Evolutionary conservation across 768 basidiomycete genomes (phyloP), one percentile per base, ranked within the genome.

Genomic region (Chalciporus piperatus): DNA sequence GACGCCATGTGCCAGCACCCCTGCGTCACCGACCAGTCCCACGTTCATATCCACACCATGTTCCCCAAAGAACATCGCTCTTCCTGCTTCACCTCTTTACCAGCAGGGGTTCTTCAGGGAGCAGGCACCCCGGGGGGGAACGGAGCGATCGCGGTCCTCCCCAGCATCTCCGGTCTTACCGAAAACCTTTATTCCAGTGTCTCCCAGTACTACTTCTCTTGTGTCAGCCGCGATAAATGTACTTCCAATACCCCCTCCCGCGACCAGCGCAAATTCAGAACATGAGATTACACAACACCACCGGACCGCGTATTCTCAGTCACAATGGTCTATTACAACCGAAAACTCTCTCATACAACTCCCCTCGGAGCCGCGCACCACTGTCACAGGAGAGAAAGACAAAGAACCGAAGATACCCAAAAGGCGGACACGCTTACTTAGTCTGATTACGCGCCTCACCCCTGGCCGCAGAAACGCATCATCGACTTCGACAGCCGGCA

Each of bases 391-490:
- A 1, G 67, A 60, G 32, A 68, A 57, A n/a, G 46, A 47, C 17
- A 65, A 68, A 45, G 4, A 28, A 6, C 4, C 55, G 7, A 70
- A 69, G 46, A 56, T 58, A 0, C 66, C 67, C 9, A 62, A 53
- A 43, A 69, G 64, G 37, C 68, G 69, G 10, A n/a, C 60, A 0
- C 69, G 69, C 11, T 66, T 68, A 46, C 62, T 70, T 27, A 67
- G 59, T 45, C 62, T 68, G 28, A 64, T 68, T 9, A 65, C 67
- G 0, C 64, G 64, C 9, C 23, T 68, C 4, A 68, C 68, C 1
- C 68, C 67, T 0, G 55, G 66, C 19, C 68, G 68, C 17, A 35
- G 19, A 12, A 63, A 68, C 5, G 10, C 42, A 5, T 43, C 61
- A 13, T 32, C 30, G 30, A 13, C 30, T 0, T 47, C 54, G 13